A percentile compares a stretch with the other conserved stretches of the same genome.
phyloP scores from a whole-genome alignment of 352 stramenopile genomes.

The Phytopythium boreale region DNA sequence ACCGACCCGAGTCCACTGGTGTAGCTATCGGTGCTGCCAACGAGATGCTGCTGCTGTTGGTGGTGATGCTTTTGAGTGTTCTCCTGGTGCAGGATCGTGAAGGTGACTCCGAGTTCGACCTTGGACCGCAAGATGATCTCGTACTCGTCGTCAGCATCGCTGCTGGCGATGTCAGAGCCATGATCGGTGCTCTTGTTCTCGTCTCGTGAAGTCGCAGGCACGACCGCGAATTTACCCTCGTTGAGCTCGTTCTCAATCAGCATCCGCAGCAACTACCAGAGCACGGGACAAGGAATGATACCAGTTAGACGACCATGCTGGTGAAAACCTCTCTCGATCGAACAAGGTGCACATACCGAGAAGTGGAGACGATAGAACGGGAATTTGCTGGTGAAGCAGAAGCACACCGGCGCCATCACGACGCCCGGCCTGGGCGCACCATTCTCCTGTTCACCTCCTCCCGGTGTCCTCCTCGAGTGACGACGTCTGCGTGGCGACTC shows the following conservation, averaged over 20 bases:
- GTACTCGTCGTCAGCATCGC: conserved; percentile 33
- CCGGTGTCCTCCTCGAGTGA: background rate
- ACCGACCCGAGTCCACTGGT: conserved; percentile 27
- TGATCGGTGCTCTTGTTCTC: conserved; percentile 7
- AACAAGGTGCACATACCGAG: conserved; percentile 29
- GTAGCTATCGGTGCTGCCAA: background rate
- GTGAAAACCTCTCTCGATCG: background rate
- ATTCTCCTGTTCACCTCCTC: background rate
- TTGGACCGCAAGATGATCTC: conserved; percentile 55
- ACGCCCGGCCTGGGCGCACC: background rate
- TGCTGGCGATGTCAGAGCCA: background rate
- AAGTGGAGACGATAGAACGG: conserved; percentile 87
- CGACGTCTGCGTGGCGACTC: background rate
- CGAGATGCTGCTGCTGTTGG: conserved; percentile 3
- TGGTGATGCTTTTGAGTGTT: conserved; percentile 13
- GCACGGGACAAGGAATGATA: background rate
- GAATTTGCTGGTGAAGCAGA: conserved; percentile 87
- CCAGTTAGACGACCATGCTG: background rate
- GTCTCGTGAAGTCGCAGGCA: background rate
- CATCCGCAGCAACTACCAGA: conserved; percentile 52
- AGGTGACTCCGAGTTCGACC: conserved; percentile 48
- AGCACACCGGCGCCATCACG: conserved; percentile 63
- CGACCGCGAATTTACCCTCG: conserved; percentile 15
- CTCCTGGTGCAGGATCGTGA: conserved; percentile 55
- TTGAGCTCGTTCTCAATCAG: conserved; percentile 69